Evolutionary conservation across 2,329 filamentous ascomycete species (phyloP).

Genomic region (Akanthomyces muscarius): DNA sequence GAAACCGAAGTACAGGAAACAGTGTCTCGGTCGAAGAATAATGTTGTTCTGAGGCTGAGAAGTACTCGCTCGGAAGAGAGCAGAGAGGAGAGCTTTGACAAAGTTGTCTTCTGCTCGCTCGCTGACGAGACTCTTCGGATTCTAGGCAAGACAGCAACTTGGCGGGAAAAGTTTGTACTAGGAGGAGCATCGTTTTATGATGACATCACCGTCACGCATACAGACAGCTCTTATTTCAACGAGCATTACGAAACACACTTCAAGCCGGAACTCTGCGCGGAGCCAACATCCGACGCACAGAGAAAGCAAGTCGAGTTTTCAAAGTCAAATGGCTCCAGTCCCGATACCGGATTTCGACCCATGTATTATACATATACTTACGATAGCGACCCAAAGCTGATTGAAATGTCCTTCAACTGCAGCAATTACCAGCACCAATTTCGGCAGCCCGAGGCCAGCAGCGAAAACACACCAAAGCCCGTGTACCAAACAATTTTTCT

Average conservation of each 20-base stretch:
- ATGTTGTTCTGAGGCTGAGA: slow-evolving; percentile 52
- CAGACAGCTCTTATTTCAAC: slow-evolving; percentile 61
- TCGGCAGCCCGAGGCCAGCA: slow-evolving; percentile 34
- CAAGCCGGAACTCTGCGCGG: slow-evolving; percentile 46
- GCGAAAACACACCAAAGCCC: slow-evolving; percentile 43
- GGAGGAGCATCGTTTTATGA: slow-evolving; percentile 67
- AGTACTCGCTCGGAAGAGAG: slow-evolving; percentile 48
- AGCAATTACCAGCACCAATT: slow-evolving; percentile 74
- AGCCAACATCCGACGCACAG: slow-evolving; percentile 39
- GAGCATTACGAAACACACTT: slow-evolving; percentile 64
- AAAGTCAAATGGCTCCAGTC: slow-evolving; percentile 41
- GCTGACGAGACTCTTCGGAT: slow-evolving; percentile 62
- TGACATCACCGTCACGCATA: slow-evolving; percentile 68
- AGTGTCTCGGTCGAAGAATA: slow-evolving; percentile 45
- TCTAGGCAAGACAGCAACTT: slow-evolving; percentile 52
- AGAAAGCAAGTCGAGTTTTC: slow-evolving; percentile 38
- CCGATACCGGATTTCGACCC: slow-evolving; percentile 53
- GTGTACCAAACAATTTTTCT: slow-evolving; percentile 69
- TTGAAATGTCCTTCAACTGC: slow-evolving; percentile 71
- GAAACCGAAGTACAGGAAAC: slow-evolving; percentile 53
- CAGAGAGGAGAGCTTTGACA: slow-evolving; percentile 55
- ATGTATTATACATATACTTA: slow-evolving; percentile 66
- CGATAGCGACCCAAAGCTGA: slow-evolving; percentile 49
- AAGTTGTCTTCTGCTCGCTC: slow-evolving; percentile 61
- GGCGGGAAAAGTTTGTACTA: slow-evolving; percentile 62